Evolutionary conservation across 164 flowering plant species (phyloP).

Genomic region (Kingdonia uniflora): DNA sequence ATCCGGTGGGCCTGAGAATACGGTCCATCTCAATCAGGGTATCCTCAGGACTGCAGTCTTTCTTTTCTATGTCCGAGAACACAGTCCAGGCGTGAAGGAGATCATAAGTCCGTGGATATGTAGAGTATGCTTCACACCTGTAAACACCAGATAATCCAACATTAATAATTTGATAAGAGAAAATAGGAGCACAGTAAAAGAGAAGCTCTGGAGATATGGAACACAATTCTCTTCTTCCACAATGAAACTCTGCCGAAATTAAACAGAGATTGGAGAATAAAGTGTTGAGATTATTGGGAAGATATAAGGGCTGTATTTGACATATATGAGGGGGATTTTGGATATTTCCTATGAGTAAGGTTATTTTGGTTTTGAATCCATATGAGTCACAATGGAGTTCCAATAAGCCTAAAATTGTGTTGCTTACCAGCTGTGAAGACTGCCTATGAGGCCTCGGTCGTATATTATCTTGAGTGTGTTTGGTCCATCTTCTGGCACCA

Average conservation of each 20-base stretch:
- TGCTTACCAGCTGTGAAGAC: slow-evolving; percentile 63
- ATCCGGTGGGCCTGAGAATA: slow-evolving; percentile 77
- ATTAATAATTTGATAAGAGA: not conserved
- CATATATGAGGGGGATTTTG: too few relatives aligned
- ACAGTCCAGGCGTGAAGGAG: slow-evolving; percentile 78
- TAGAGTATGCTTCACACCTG: slow-evolving; percentile 90
- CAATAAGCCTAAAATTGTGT: not conserved
- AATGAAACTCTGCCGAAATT: too few relatives aligned
- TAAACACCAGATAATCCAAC: slow-evolving; percentile 2
- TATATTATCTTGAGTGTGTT: slow-evolving; percentile 72
- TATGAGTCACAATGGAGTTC: not conserved
- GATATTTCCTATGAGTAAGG: too few relatives aligned
- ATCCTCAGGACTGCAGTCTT: slow-evolving; percentile 72
- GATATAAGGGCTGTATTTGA: too few relatives aligned
- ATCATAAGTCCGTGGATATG: slow-evolving; percentile 80
- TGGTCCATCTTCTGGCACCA: slow-evolving; percentile 74
- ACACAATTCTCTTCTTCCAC: too few relatives aligned
- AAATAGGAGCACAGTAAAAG: not conserved
- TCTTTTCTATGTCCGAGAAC: slow-evolving; percentile 58
- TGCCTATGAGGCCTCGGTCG: slow-evolving; percentile 78
- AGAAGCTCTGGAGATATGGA: too few relatives aligned
- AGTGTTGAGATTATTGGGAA: too few relatives aligned
- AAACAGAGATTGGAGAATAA: too few relatives aligned
- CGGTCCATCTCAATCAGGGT: slow-evolving; percentile 72
- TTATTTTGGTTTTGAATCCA: not conserved